These are phyloP conservation scores for Penicillium taxi DNA, from an alignment of 495 filamentous ascomycete genomes.

Conservation along the genomic window DNA sequence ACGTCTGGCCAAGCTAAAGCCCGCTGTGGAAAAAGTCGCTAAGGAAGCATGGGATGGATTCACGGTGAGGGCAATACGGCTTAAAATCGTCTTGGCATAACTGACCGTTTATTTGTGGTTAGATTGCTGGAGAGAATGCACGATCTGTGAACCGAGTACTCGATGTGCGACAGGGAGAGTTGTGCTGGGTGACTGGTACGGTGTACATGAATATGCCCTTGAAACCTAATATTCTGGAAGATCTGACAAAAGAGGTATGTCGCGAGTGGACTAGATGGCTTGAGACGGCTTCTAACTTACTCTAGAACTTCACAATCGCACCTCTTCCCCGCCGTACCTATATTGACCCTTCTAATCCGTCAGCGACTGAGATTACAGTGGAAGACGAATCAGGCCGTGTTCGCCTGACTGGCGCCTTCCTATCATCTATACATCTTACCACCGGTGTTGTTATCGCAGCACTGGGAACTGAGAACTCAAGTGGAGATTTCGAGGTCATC, in stretches of 20 bases:
- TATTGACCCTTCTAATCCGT: constrained; percentile 38
- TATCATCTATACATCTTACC: constrained; percentile 62
- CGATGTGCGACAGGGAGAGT: constrained; percentile 88
- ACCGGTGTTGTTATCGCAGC: constrained; percentile 89
- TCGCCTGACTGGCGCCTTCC: constrained; percentile 59
- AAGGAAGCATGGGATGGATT: constrained; percentile 67
- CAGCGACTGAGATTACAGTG: constrained; percentile 62
- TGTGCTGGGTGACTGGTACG: constrained; percentile 93
- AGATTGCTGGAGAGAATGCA: constrained; percentile 72
- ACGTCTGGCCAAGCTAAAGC: constrained; percentile 80
- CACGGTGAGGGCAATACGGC: constrained; percentile 34
- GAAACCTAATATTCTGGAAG: constrained; percentile 95
- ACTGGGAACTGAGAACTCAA: constrained; percentile 82
- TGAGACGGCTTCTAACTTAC: neutral
- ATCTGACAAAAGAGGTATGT: constrained; percentile 83
- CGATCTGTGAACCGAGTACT: constrained; percentile 74
- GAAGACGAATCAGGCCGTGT: constrained; percentile 97
- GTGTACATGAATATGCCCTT: constrained; percentile 95
- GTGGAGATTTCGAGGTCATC: constrained; percentile 88
- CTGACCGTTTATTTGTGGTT: neutral
- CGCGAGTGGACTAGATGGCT: neutral
- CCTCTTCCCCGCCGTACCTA: constrained; percentile 78
- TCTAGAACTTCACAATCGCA: constrained; percentile 73
- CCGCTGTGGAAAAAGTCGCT: constrained; percentile 67
- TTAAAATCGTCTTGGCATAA: neutral